Evolutionary conservation across 192 early-diverging fungal species (phyloP).

Genomic region (Neocallimastix lanati): DNA sequence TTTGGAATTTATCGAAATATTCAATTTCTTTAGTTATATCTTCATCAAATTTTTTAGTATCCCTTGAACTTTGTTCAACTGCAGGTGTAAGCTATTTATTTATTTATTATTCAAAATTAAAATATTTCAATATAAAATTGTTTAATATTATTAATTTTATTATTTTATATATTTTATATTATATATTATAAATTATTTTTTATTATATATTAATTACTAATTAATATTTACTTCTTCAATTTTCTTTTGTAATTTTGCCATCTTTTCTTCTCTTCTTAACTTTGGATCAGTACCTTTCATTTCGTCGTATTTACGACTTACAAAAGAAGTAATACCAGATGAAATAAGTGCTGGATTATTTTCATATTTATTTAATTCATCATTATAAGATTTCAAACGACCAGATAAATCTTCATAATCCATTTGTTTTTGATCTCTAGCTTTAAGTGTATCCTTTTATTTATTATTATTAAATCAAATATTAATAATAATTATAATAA

Average conservation of each 20-base stretch:
- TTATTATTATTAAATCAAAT: too few relatives aligned
- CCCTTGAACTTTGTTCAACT: conserved; percentile 54
- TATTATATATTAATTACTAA: background rate
- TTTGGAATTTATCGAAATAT: conserved; percentile 61
- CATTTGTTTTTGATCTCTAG: conserved; percentile 87
- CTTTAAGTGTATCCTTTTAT: conserved; percentile 44
- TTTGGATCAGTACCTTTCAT: conserved; percentile 74
- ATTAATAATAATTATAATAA: too few relatives aligned
- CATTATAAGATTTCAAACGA: conserved; percentile 58
- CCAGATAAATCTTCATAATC: conserved; percentile 77
- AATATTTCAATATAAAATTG: too few relatives aligned
- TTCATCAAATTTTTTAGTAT: conserved; percentile 51
- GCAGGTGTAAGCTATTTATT: conserved; percentile 71
- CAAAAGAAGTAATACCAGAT: conserved; percentile 40
- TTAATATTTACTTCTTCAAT: conserved; percentile 39
- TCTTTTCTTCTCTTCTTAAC: conserved; percentile 54
- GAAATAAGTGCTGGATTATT: conserved; percentile 23
- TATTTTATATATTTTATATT: too few relatives aligned
- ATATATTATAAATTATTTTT: too few relatives aligned
- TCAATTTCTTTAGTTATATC: conserved; percentile 68
- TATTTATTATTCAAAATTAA: too few relatives aligned
- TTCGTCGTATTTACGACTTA: conserved; percentile 76
- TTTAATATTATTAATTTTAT: too few relatives aligned
- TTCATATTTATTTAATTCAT: conserved; percentile 39
- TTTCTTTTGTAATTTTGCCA: conserved; percentile 49